Evolutionary conservation across 352 stramenopile genomes (phyloP), one percentile per base, ranked within the genome.

Genomic region (Pythium folliculosum): DNA sequence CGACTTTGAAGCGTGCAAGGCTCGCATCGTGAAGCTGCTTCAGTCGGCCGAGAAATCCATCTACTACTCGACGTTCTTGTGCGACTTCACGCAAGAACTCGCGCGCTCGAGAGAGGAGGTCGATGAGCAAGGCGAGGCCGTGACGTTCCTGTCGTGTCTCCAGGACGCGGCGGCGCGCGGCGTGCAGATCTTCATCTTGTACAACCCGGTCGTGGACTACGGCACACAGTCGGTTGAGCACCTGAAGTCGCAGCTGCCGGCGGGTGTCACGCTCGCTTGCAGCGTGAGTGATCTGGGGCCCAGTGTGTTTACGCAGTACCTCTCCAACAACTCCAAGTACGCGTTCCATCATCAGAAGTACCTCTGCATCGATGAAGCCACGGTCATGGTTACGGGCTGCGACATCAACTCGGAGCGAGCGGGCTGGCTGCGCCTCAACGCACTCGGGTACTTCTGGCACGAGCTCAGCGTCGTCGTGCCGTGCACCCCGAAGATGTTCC

Each of bases 321-420:
- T 89, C 59, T 93, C 85, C 38, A 91, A 91, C 73, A 93, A 93
- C 62, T 90, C 82, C 22, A 84, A 84, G 50, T 93, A 93, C 65
- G 85, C 80, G 32, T 93, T 93, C 70, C 85, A 93, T 55, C 85
- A 93, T 63, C 85, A 91, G 56, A 93, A 93, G 72, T 93, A 93
- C 50, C 44, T 93, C 40, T 91, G 81, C 38, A 59, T 90, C 37
- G 82, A 92, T 59, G 82, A 84, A 25, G 52, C 72, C 32, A 72
- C 60, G 1, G 60, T 93, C 58, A 90, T 93, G 82, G 85, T 91
- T 37, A 92, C 84, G 14, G 84, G 84, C 21, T 92, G 84, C 60
- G 84, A 92, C 51, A 81, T 91, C 37, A 92, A 92, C 52, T 67
- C 77, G 3, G 84, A 92, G 58, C 82, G 84, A 21, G 78, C 86